Evolutionary conservation across 2,329 filamentous ascomycete species (phyloP).

Genomic region (Kalaharituber pfeilii): DNA sequence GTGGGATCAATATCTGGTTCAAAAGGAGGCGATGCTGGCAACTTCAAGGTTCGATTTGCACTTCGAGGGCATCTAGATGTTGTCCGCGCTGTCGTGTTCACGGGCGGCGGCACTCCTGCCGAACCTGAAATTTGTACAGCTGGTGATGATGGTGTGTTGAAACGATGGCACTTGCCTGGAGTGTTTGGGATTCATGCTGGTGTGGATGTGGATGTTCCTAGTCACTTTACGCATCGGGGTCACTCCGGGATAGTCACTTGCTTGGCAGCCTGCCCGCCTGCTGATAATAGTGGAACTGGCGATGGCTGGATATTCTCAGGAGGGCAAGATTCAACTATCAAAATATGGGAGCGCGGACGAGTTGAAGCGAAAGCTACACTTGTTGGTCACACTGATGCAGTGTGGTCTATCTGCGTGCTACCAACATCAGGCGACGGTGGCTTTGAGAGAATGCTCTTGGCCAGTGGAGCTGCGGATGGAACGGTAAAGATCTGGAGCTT

Average conservation of each 20-base stretch:
- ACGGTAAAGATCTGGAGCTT: slow-evolving; percentile 88
- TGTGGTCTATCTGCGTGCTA: slow-evolving; percentile 88
- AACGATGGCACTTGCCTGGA: slow-evolving; percentile 84
- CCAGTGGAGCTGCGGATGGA: slow-evolving; percentile 78
- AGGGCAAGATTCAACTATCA: slow-evolving; percentile 78
- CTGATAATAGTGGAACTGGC: slow-evolving; percentile 36
- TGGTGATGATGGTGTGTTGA: slow-evolving; percentile 88
- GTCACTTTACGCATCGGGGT: slow-evolving; percentile 88
- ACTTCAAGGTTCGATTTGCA: slow-evolving; percentile 85
- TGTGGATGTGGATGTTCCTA: slow-evolving; percentile 71
- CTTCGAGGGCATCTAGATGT: slow-evolving; percentile 85
- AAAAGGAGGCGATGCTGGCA: slow-evolving; percentile 42
- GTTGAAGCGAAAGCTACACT: slow-evolving; percentile 91
- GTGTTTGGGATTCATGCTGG: slow-evolving; percentile 43
- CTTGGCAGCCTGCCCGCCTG: slow-evolving; percentile 70
- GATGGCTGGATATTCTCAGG: slow-evolving; percentile 99
- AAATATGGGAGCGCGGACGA: slow-evolving; percentile 86
- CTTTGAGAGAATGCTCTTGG: slow-evolving; percentile 77
- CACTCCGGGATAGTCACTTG: slow-evolving; percentile 81
- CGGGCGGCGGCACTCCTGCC: slow-evolving; percentile 80
- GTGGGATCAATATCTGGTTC: not conserved
- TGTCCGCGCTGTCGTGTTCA: slow-evolving; percentile 88
- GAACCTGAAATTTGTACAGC: slow-evolving; percentile 95
- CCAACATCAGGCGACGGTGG: slow-evolving; percentile 60
- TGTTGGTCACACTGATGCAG: slow-evolving; percentile 84